Evolutionary conservation across 306 rosid genomes (phyloP), one percentile per base, ranked within the genome.

Genomic region (Vigna angularis): DNA sequence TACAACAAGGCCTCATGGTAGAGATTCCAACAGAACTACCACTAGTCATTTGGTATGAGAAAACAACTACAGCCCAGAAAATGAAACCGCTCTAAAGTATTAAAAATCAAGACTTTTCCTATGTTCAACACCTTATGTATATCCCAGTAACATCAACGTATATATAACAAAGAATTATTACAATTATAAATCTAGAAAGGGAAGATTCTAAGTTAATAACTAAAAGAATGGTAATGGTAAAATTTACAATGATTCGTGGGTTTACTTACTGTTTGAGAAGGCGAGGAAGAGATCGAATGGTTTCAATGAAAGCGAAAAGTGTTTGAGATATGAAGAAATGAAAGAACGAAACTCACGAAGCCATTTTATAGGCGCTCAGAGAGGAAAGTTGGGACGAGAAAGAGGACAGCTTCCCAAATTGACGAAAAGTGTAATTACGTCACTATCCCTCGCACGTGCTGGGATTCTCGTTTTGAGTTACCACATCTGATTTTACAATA

Each of bases 1-100:
- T 93, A 87, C 89, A 73, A 73, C 90, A 88, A 8, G 97, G 97
- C 69, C 82, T 89, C 92, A 93, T 87, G 76, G 88, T 80, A 44
- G 88, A 80, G 81, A 93, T 86, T 82, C 96, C 95, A 84, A 88
- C 59, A 85, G 74, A 88, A 64, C 93, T 70, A 78, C 91, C 84
- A 77, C 83, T 72, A 69, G 81, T 83, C 96, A 91, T 87, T 85
- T 52, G 84, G 84, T 28, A 76, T 36, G 66, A 72, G 82, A 66
- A 77, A 77, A 56, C 68, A 83, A 68, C 57, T 28, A 82, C 65
- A 83, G 48, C 77, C 75, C 75, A 62, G 55, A 67, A 73, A 50
- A 67, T 51, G n/a, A 76, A 80, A 69, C 68, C 40, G 53, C 47
- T 22, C 14, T 9, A 30, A 28, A 22, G 55, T 30, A 26, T 1